phyloP scores from a whole-genome alignment of 768 basidiomycete genomes.

The Xerocomus brunneocitrinus region DNA sequence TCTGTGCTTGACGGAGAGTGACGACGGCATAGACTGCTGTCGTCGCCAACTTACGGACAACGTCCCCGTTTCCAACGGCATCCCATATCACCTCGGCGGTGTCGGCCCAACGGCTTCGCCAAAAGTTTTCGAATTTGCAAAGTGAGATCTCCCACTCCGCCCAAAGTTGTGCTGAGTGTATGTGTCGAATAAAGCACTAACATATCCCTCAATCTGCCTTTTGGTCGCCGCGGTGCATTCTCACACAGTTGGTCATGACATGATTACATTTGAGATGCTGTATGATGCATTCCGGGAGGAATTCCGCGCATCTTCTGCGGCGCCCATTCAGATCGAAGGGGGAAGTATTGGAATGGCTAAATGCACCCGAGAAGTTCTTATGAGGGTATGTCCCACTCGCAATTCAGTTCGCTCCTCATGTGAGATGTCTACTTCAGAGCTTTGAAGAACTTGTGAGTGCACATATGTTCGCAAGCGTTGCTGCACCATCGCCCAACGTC shows the following conservation, averaged over 20 bases:
- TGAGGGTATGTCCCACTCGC: slow-evolving; percentile 48
- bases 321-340: slow-evolving; percentile 71
- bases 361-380: slow-evolving; percentile 59
- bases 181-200: slow-evolving; percentile 44
- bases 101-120: slow-evolving; percentile 52
- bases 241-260: slow-evolving; percentile 67
- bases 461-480: slow-evolving; percentile 52
- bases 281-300: slow-evolving; percentile 74
- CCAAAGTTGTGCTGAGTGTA: background rate
- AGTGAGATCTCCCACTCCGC: slow-evolving; percentile 36
- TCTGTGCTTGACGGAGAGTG: background rate
- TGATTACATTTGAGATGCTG: slow-evolving; percentile 90
- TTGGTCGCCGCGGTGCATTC: slow-evolving; percentile 83
- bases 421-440: slow-evolving; percentile 43
- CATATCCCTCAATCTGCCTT: slow-evolving; percentile 78
- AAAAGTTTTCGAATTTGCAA: slow-evolving; percentile 46
- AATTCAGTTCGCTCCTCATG: slow-evolving; percentile 1
- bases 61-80: slow-evolving; percentile 50
- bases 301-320: slow-evolving; percentile 63
- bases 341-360: slow-evolving; percentile 72
- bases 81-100: slow-evolving; percentile 41
- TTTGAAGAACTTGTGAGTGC: slow-evolving; percentile 65
- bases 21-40: slow-evolving; percentile 37
- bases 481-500: slow-evolving; percentile 44
- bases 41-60: slow-evolving; percentile 43